Conservation (phyloP, 306 rosid genomes). For the Alnus glutinosa region DNA sequence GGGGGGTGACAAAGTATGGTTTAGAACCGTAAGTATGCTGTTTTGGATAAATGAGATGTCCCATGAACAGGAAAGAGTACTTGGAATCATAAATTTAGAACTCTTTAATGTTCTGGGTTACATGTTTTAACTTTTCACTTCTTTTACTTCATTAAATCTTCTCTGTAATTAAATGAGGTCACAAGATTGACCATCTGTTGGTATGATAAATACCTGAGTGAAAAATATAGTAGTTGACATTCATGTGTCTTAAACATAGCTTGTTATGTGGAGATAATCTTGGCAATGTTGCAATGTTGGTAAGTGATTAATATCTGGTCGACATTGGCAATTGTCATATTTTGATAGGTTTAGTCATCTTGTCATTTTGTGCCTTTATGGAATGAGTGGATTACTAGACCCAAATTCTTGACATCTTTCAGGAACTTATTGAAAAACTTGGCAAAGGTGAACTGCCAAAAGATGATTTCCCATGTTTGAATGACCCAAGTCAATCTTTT, state of each 20-base stretch:
- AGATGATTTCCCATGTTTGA: constrained; percentile 92
- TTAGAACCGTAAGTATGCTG: no score
- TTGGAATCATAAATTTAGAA: no score
- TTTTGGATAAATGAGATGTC: no score
- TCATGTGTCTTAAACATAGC: background rate
- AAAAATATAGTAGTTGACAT: background rate
- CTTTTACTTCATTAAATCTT: no score
- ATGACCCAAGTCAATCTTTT: constrained; percentile 76
- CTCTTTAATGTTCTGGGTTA: no score
- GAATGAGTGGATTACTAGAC: constrained; percentile 22
- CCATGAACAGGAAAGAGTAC: no score
- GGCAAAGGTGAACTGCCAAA: constrained; percentile 72
- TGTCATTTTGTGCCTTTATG: constrained; percentile 9
- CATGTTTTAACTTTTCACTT: no score
- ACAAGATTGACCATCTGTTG: background rate
- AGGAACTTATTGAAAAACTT: constrained; percentile 92
- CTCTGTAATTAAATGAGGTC: background rate
- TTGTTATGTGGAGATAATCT: background rate
- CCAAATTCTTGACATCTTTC: constrained; percentile 21
- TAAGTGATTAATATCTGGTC: background rate
- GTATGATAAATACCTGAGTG: background rate
- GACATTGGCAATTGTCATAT: background rate
- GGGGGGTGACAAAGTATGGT: no score
- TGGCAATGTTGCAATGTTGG: background rate
- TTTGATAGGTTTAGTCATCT: constrained; percentile 5